Conservation (phyloP, 225 moss, liverwort and hornwort species). For the Ulota crispa region DNA sequence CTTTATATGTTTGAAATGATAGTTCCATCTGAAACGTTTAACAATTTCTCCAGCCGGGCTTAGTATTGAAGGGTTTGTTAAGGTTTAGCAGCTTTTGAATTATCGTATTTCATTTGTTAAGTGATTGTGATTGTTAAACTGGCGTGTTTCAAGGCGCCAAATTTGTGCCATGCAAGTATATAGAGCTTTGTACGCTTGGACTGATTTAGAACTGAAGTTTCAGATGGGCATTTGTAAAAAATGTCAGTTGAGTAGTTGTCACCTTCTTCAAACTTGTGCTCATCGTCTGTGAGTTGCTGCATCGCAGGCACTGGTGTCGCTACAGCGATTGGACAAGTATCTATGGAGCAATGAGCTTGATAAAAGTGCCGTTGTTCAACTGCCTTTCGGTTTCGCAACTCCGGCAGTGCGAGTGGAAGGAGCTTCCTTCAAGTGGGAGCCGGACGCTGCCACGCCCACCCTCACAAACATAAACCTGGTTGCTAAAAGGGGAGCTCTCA, state of each 20-base stretch:
- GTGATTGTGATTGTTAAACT: not conserved
- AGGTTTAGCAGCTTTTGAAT: not conserved
- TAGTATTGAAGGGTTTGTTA: not conserved
- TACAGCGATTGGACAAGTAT: conserved; percentile 73
- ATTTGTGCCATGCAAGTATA: not conserved
- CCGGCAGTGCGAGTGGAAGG: conserved; percentile 54
- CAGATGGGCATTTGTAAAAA: not conserved
- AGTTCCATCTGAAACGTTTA: not conserved
- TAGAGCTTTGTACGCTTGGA: not conserved
- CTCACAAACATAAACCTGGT: conserved; percentile 53
- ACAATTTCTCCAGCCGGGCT: not conserved
- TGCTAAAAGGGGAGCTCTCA: conserved; percentile 50
- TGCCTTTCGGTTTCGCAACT: conserved; percentile 45
- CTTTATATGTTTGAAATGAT: not conserved
- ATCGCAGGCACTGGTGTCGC: conserved; percentile 57
- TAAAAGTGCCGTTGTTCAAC: conserved; percentile 39
- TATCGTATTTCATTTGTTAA: not conserved
- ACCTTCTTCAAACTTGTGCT: not conserved
- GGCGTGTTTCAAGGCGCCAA: not conserved
- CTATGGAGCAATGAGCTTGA: conserved; percentile 83
- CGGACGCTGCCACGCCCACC: conserved; percentile 40
- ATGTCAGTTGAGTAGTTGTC: not conserved
- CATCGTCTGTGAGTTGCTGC: not conserved
- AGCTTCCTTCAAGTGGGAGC: conserved; percentile 79
- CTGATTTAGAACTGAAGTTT: not conserved